phyloP scores from a whole-genome alignment of 116 monocot species.

The Zostera marina region DNA sequence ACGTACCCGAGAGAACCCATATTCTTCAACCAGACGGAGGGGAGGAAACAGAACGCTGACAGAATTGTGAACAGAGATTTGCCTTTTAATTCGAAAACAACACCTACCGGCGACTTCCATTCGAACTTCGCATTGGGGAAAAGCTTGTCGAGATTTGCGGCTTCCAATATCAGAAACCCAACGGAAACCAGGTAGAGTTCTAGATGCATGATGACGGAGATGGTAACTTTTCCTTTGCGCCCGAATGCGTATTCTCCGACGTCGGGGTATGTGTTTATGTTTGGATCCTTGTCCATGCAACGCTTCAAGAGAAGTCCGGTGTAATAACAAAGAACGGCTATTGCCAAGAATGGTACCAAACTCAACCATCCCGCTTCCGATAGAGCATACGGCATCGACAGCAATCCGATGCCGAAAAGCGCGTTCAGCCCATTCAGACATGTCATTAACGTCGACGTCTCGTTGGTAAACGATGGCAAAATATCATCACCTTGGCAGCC shows the following conservation, averaged over 20 bases:
- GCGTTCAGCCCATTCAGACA: constrained; percentile 89
- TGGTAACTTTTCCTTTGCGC: constrained; percentile 29
- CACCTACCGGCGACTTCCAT: too few relatives aligned
- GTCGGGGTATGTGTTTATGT: constrained; percentile 65
- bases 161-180: constrained; percentile 72
- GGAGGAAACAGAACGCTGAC: constrained; percentile 34
- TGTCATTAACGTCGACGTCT: constrained; percentile 8
- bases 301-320: constrained; percentile 56
- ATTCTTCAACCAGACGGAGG: constrained; percentile 66
- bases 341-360: constrained; percentile 31
- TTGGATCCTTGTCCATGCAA: constrained; percentile 48
- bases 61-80: constrained; percentile 45
- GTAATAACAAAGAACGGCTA: constrained; percentile 45
- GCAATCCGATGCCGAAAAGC: constrained; percentile 64
- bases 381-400: constrained; percentile 86
- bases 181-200: constrained; percentile 60
- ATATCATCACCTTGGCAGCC: too few relatives aligned
- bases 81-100: constrained; percentile 17
- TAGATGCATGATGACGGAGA: constrained; percentile 58
- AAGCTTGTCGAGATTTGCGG: constrained; percentile 70
- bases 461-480: too few relatives aligned
- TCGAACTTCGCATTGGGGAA: constrained; percentile 31
- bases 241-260: constrained; percentile 76
- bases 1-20: constrained; percentile 46
- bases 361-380: constrained; percentile 81